Conservation (phyloP, 495 filamentous ascomycete genomes). For the Aspergillus indologenus region DNA sequence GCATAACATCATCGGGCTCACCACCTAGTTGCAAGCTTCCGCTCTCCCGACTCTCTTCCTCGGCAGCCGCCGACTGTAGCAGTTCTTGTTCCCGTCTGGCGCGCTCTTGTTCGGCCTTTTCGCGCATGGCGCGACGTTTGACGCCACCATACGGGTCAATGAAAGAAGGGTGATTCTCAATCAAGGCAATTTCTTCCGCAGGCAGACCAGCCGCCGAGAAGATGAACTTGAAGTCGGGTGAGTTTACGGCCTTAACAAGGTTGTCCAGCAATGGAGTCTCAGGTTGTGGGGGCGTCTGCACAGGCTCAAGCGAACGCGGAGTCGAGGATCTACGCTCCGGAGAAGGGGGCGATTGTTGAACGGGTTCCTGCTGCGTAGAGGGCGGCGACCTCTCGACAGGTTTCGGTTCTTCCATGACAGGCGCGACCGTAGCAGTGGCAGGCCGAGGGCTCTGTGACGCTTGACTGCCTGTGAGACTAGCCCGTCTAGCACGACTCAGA, state of each 20-base stretch:
- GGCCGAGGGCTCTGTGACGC: constrained; percentile 78
- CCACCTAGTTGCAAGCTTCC: constrained; percentile 88
- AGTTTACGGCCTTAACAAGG: constrained; percentile 52
- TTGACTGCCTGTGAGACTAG: constrained; percentile 74
- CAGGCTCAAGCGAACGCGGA: constrained; percentile 17
- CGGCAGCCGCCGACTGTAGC: constrained; percentile 45
- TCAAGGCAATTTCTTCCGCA: constrained; percentile 51
- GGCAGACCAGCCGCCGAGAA: constrained; percentile 53
- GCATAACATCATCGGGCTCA: constrained; percentile 72
- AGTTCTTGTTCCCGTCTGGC: constrained; percentile 58
- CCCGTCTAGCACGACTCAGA: constrained; percentile 60
- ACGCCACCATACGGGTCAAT: constrained; percentile 77
- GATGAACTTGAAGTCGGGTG: constrained; percentile 57
- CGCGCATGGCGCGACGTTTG: constrained; percentile 68
- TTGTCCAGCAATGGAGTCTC: constrained; percentile 42
- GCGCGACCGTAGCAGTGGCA: constrained; percentile 55
- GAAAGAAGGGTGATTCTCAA: constrained; percentile 68
- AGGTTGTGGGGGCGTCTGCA: constrained; percentile 22
- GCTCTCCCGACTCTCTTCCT: constrained; percentile 64
- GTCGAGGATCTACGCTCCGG: constrained; percentile 25
- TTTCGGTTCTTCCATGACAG: constrained; percentile 40
- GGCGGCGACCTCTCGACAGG: constrained; percentile 34
- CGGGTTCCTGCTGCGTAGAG: constrained; percentile 24
- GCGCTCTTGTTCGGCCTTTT: constrained; percentile 62
- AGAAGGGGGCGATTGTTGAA: constrained; percentile 22